Conservation (phyloP, 345 rosid genomes). For the Syzygium aromaticum region DNA sequence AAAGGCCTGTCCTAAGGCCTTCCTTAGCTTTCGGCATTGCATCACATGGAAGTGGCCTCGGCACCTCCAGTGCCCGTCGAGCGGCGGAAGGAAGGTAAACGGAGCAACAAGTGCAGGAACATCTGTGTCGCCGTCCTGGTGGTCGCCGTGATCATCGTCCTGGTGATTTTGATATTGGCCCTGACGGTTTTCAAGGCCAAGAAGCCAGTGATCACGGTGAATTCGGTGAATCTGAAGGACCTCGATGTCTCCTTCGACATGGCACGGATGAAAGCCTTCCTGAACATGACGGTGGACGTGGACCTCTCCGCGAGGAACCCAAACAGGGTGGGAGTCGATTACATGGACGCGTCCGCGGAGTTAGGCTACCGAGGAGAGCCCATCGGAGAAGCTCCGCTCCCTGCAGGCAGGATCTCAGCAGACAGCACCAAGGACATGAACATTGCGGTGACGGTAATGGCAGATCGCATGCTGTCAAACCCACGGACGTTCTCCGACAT, state of each 20-base stretch:
- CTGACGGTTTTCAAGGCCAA: constrained; percentile 69
- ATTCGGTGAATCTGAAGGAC: constrained; percentile 28
- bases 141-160: constrained; percentile 7
- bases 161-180: constrained; percentile 32
- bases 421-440: constrained; percentile 32
- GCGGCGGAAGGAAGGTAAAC: background rate
- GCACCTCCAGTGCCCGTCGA: background rate
- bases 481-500: constrained; percentile 21
- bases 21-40: background rate
- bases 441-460: constrained; percentile 43
- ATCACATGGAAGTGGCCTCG: background rate
- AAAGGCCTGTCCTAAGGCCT: background rate
- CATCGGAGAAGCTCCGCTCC: constrained; percentile 56
- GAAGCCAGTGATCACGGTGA: constrained; percentile 24
- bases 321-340: constrained; percentile 47
- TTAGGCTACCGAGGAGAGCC: constrained; percentile 43
- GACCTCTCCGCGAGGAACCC: constrained; percentile 51
- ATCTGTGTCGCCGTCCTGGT: constrained; percentile 18
- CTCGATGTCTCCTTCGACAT: constrained; percentile 20
- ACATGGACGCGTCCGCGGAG: constrained; percentile 19
- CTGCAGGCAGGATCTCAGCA: constrained; percentile 35
- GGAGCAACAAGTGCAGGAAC: constrained; percentile 13
- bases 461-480: constrained; percentile 42
- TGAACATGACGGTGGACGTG: constrained; percentile 44
- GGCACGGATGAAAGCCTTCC: constrained; percentile 1